A percentile compares a stretch with the other conserved stretches of the same genome.
Conservation (phyloP, 225 moss, liverwort and hornwort genomes). For the Bryum argenteum region DNA sequence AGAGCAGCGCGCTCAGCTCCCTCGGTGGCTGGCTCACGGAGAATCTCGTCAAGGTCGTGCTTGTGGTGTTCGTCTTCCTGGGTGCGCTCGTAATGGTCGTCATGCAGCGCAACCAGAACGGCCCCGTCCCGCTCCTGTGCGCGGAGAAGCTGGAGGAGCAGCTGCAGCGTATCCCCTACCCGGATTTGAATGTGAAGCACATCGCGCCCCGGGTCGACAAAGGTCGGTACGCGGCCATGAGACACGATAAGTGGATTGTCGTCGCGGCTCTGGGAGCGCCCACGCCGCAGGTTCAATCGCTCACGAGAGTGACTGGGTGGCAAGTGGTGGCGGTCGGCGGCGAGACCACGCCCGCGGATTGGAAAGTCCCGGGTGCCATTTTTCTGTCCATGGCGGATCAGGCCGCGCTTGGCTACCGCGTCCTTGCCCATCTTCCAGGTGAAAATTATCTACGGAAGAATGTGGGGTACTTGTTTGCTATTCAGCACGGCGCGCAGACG, state of each 20-base stretch:
- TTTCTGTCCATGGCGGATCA: conserved; percentile 77
- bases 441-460: conserved; percentile 79
- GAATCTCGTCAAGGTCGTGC: conserved; percentile 66
- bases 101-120: conserved; percentile 53
- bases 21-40: conserved; percentile 46
- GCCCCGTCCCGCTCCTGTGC: conserved; percentile 58
- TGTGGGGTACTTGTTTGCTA: conserved; percentile 87
- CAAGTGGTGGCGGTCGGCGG: conserved; percentile 78
- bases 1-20: conserved; percentile 32
- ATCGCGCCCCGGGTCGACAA: conserved; percentile 58
- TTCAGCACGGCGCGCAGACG: conserved; percentile 85
- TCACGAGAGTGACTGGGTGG: conserved; percentile 75
- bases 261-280: conserved; percentile 65
- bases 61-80: conserved; percentile 64
- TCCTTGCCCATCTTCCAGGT: conserved; percentile 58
- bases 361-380: conserved; percentile 72
- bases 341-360: conserved; percentile 62
- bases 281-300: conserved; percentile 66
- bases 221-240: conserved; percentile 58
- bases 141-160: conserved; percentile 63
- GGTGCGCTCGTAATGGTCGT: conserved; percentile 61
- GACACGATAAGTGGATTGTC: conserved; percentile 78
- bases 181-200: conserved; percentile 64
- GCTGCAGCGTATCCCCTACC: conserved; percentile 65
- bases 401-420: conserved; percentile 68